A percentile compares a stretch with the other conserved stretches of the same genome.
These are phyloP conservation scores for Sphaceloma murrayae DNA, from an alignment of 2,329 filamentous ascomycete genomes.

Conservation along the genomic window DNA sequence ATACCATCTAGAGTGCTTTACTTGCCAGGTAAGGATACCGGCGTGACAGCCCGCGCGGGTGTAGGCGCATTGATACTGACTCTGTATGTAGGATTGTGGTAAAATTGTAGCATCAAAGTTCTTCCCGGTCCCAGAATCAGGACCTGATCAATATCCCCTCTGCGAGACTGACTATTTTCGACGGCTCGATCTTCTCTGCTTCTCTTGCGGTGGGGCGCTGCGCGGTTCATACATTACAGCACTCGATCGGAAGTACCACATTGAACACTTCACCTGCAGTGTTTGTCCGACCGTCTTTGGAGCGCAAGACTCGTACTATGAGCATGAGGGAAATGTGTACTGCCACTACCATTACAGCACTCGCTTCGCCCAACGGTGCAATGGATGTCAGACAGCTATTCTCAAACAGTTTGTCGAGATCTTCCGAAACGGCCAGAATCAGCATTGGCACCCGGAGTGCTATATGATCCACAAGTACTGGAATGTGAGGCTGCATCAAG, in stretches of 20 bases:
- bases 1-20: slow-evolving; percentile 96
- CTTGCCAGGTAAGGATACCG: slow-evolving; percentile 72
- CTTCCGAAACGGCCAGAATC: slow-evolving; percentile 92
- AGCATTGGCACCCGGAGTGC: slow-evolving; percentile 98
- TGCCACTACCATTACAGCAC: slow-evolving; percentile 99
- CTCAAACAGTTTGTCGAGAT: slow-evolving; percentile 99
- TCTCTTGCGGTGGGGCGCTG: slow-evolving; percentile 82
- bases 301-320: slow-evolving; percentile 96
- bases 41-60: no score
- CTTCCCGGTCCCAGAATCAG: slow-evolving; percentile 89
- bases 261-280: slow-evolving; percentile 97
- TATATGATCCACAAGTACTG: slow-evolving; percentile 99
- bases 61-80: no score
- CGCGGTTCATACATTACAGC: slow-evolving; percentile 97
- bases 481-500: slow-evolving; percentile 69
- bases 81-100: slow-evolving; percentile 69
- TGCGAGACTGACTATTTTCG: slow-evolving; percentile 98
- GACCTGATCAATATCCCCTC: slow-evolving; percentile 82
- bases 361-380: slow-evolving; percentile 89
- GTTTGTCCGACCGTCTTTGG: slow-evolving; percentile 97
- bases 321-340: slow-evolving; percentile 92
- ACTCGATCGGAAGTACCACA: slow-evolving; percentile 94
- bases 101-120: slow-evolving; percentile 98
- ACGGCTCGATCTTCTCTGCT: slow-evolving; percentile 80
- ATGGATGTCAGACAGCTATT: slow-evolving; percentile 93